Evolutionary conservation across 495 filamentous ascomycete genomes (phyloP).

Genomic region (Talaromyces liani): DNA sequence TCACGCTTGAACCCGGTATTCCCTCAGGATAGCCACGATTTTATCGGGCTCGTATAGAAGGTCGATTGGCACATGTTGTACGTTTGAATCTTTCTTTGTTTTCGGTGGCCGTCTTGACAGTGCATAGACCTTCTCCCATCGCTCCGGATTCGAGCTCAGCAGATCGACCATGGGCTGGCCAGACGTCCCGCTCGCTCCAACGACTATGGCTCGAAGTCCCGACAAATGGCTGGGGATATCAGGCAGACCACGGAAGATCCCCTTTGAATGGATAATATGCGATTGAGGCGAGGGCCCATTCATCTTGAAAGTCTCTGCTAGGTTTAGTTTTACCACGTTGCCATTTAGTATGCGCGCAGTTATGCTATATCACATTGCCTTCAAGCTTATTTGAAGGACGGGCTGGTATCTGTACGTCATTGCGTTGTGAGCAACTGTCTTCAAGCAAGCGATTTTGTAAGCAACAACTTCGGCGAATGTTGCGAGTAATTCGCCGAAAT

Average conservation of each 20-base stretch:
- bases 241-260: conserved; percentile 7
- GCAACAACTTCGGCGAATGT: conserved; percentile 5
- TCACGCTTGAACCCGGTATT: conserved; percentile 7
- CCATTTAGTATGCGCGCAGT: not conserved
- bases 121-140: conserved; percentile 7
- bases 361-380: not conserved
- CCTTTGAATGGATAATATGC: conserved; percentile 7
- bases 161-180: conserved; percentile 5
- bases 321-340: conserved; percentile 3
- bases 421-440: conserved; percentile 7
- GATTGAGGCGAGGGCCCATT: conserved; percentile 3
- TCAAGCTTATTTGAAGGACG: not conserved
- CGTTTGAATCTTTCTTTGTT: conserved; percentile 7
- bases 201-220: conserved; percentile 6
- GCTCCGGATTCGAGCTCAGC: conserved; percentile 6
- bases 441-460: conserved; percentile 7
- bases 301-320: conserved; percentile 4
- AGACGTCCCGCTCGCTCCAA: conserved; percentile 3
- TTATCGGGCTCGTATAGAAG: conserved; percentile 6
- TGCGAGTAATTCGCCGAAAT: conserved; percentile 3
- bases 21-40: conserved; percentile 1
- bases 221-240: conserved; percentile 7
- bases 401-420: conserved; percentile 4
- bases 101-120: conserved; percentile 7
- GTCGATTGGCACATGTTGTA: conserved; percentile 5